Evolutionary conservation across 805 yeast species (phyloP).

Genomic region (Komagataella mondaviorum): DNA sequence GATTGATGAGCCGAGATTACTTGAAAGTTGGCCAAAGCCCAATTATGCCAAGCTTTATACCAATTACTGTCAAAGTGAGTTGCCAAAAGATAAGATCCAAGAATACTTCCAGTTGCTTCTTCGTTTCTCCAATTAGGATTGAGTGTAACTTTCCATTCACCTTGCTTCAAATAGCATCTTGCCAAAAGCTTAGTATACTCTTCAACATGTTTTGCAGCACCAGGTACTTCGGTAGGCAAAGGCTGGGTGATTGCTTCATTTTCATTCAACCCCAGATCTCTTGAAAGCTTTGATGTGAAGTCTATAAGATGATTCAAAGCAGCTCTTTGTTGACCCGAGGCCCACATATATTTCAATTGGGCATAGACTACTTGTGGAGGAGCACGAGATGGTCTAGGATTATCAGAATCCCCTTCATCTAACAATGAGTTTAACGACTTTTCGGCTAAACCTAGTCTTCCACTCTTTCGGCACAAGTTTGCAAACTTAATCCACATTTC

Average conservation of each 20-base stretch:
- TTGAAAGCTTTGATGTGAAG: slow-evolving; percentile 83
- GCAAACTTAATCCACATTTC: slow-evolving; percentile 98
- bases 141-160: slow-evolving; percentile 92
- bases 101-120: slow-evolving; percentile 50
- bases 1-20: slow-evolving; percentile 51
- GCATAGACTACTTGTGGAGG: slow-evolving; percentile 98
- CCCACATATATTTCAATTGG: slow-evolving; percentile 94
- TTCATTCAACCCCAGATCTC: slow-evolving; percentile 76
- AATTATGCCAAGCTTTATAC: slow-evolving; percentile 99
- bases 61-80: slow-evolving; percentile 88
- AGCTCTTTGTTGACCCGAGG: slow-evolving; percentile 76
- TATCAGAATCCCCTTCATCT: slow-evolving; percentile 54
- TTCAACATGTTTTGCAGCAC: slow-evolving; percentile 62
- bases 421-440: slow-evolving; percentile 71
- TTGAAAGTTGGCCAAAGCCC: slow-evolving; percentile 98
- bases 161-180: slow-evolving; percentile 91
- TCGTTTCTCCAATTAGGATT: slow-evolving; percentile 71
- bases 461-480: slow-evolving; percentile 87
- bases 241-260: slow-evolving; percentile 82
- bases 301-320: slow-evolving; percentile 79
- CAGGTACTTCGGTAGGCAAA: slow-evolving; percentile 59
- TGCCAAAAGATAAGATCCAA: slow-evolving; percentile 86
- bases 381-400: slow-evolving; percentile 50
- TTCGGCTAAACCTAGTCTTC: slow-evolving; percentile 84
- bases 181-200: slow-evolving; percentile 80